Conservation (phyloP, 2,329 filamentous ascomycete genomes). For the Paecilomyces sp. region DNA sequence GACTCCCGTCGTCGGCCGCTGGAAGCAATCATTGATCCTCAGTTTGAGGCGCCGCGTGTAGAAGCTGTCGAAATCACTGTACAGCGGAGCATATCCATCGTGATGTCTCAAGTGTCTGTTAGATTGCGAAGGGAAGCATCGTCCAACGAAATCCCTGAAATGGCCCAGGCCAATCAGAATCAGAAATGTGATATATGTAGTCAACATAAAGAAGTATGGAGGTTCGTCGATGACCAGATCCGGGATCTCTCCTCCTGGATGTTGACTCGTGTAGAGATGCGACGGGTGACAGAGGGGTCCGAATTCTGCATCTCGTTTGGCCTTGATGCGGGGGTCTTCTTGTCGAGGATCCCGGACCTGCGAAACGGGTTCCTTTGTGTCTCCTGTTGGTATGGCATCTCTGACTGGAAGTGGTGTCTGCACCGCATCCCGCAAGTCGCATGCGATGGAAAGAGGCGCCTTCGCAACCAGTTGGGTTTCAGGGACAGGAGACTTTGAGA, state of each 20-base stretch:
- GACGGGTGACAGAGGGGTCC: constrained; percentile 68
- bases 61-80: constrained; percentile 96
- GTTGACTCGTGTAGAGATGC: constrained; percentile 79
- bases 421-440: not conserved
- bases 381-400: not conserved
- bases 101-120: constrained; percentile 71
- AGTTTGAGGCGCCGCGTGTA: constrained; percentile 85
- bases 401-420: not conserved
- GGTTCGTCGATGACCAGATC: constrained; percentile 85
- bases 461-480: not conserved
- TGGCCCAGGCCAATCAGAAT: constrained; percentile 89
- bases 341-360: constrained; percentile 25
- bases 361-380: constrained; percentile 5
- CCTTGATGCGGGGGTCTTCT: constrained; percentile 64
- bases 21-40: constrained; percentile 91
- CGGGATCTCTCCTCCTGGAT: constrained; percentile 67
- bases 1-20: constrained; percentile 80
- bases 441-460: not conserved
- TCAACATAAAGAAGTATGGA: constrained; percentile 86
- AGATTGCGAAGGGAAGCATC: constrained; percentile 74
- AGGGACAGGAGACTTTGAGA: not conserved
- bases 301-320: constrained; percentile 76
- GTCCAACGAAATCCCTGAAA: constrained; percentile 88
- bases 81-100: constrained; percentile 86
- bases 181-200: constrained; percentile 93